Percentiles rank a stretch among this genome's conserved stretches.
These are phyloP conservation scores for Rhynchospora tenuis DNA, from an alignment of 176 grass and related monocot genomes.

Conservation along the genomic window DNA sequence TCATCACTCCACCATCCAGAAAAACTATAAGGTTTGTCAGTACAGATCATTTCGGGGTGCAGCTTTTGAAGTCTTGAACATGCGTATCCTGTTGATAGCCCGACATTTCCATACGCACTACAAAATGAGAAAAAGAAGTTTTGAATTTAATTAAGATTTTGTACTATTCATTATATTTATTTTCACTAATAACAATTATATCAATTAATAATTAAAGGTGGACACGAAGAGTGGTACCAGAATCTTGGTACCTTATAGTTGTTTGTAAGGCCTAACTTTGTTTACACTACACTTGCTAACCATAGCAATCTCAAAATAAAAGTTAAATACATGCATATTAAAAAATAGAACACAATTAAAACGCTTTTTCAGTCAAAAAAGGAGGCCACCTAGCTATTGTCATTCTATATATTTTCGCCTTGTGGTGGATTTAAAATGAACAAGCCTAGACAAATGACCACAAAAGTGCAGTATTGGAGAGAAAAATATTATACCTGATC, in stretches of 20 bases:
- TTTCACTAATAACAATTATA: not conserved
- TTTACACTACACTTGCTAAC: not conserved
- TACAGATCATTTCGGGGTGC: conserved; percentile 31
- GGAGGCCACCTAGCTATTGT: too few relatives aligned
- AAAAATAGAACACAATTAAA: not conserved
- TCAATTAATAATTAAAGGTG: not conserved
- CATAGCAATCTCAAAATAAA: not conserved
- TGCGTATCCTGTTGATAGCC: conserved; percentile 57
- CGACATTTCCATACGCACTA: conserved; percentile 64
- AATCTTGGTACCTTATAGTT: not conserved
- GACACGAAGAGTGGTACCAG: not conserved
- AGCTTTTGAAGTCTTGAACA: conserved; percentile 36
- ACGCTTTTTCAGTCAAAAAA: too few relatives aligned
- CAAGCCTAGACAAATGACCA: not conserved
- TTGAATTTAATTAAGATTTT: conserved; percentile 5
- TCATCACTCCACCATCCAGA: conserved; percentile 63
- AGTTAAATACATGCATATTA: not conserved
- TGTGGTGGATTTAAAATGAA: not conserved
- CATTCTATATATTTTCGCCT: not conserved
- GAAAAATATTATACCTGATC: conserved; percentile 30
- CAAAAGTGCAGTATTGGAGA: not conserved
- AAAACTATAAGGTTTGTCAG: conserved; percentile 52
- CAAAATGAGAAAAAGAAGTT: not conserved
- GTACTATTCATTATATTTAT: not conserved
- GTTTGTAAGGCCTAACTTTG: too few relatives aligned